Base-by-base conservation (phyloP, 2,329 filamentous ascomycete species). In the Bretziella fagacearum region DNA sequence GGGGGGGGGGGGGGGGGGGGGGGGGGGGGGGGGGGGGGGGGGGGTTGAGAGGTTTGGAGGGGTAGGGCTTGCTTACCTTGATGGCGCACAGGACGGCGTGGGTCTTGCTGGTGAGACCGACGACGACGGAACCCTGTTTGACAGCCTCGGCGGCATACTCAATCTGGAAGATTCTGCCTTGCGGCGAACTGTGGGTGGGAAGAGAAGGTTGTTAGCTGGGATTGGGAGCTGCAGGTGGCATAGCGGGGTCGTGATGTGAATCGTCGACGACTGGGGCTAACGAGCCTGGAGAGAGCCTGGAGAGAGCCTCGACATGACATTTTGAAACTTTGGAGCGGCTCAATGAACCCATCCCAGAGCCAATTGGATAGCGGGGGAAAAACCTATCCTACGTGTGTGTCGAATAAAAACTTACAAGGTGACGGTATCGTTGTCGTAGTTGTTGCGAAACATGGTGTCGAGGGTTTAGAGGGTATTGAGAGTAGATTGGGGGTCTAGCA, bases 351-450 rank as follows among this genome's bases (percentile, higher is more conserved):
- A 30, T n/a, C 4, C 27, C 10, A 30, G 27, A n/a, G 20, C 15
- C 17, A 18, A n/a, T 25, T 39, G 18, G 15, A 20, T 20, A 18
- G 15, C 13, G 36, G 36, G 30, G 30, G 30, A 33, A 17, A 17
- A 25, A 39, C 6, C 36, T n/a, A 22, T 39, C 17, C 13, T 39
- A 18, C 13, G 36, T 3, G n/a, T 11, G 2, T 25, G 6, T 22
- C 20, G 18, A n/a, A 13, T 25, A 8, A 15, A 53, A 60, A 67
- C 80, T 68, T 74, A 94, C 86, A 96, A 98, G 68, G 91, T 98
- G 68, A 96, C 87, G 54, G 89, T 93, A 68, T 98, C 91, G 78
- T 98, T 98, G 71, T 98, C 91, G 74, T 98, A 98, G 69, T 96
- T 96, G 74, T 98, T 98, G 68, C 91, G 78, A 71, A 98, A 98